Base-by-base conservation (phyloP, 2,329 filamentous ascomycete species). In the Pseudogymnoascus sp. region DNA sequence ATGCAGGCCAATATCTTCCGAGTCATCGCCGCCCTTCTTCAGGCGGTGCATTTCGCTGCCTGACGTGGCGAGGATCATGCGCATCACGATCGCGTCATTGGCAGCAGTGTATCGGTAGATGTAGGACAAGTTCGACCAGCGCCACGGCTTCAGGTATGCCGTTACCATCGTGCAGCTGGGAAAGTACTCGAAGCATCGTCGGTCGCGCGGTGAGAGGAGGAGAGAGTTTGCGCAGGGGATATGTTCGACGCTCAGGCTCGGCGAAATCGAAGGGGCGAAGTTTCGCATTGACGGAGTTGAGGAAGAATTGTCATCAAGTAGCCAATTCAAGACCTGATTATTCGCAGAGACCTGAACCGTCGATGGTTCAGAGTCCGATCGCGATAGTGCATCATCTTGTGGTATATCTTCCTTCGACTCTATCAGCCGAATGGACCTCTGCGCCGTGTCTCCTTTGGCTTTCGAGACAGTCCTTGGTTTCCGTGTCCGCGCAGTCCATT, bases 11-110 rank as follows among this genome's bases (percentile, higher is more conserved):
- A 56, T 34, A 56, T 56, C 50, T 34, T 56, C 50, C 16, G 50
- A 12, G 2, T 18, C 28, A 14, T 28, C n/a, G 50, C n/a, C 50
- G 11, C 50, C 50, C 25, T 12, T 34, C n/a, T 34, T 7, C 1
- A 56, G 28, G 5, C 50, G 71, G 62, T 75, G 68, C 72, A 76
- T 75, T 36, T 76, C 75, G 59, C 69, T 75, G 3, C 73, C 73
- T 1, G 74, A 72, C 10, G 75, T 62, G 1, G 75, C 75, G 23
- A 76, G 64, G n/a, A 76, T 73, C 73, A 76, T 75, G 14, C 75
- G 72, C 75, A 76, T 76, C 18, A 76, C 74, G 11, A 75, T 70
- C 38, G 72, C 73, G 65, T 72, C 75, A 3, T 69, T 69, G 5
- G 69, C 64, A 4, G 74, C 74, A 2, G 73, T 74, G 1, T 72